Evolutionary conservation across 192 early-diverging fungal species (phyloP).

Genomic region (Backusella parvicylindrica): DNA sequence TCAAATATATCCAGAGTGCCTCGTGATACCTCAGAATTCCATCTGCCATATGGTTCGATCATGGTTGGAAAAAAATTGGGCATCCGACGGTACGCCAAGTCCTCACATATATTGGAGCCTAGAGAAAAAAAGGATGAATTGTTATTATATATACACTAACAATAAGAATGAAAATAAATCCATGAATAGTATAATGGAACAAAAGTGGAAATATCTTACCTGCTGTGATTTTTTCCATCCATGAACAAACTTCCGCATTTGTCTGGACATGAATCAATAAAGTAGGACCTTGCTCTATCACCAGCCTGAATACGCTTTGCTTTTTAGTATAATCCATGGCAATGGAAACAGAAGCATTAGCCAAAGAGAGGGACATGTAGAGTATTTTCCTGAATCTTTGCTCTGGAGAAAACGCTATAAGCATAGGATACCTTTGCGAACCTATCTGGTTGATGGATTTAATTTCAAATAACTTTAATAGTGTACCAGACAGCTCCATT

Average conservation of each 20-base stretch:
- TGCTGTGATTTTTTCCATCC: conserved; percentile 21
- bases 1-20: not conserved
- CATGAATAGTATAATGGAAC: not conserved
- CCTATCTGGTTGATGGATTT: not conserved
- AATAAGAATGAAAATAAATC: not conserved
- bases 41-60: not conserved
- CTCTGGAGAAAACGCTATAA: not conserved
- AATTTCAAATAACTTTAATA: conserved; percentile 12
- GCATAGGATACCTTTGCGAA: not conserved
- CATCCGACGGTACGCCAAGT: not conserved
- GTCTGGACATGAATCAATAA: conserved; percentile 10
- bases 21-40: not conserved
- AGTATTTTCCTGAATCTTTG: not conserved
- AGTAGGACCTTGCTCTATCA: not conserved
- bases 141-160: not conserved
- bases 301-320: conserved; percentile 7
- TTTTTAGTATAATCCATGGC: conserved; percentile 19
- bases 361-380: not conserved
- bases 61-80: not conserved
- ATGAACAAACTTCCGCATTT: not conserved
- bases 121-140: not conserved
- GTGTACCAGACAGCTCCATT: conserved; percentile 18
- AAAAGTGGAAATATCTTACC: conserved; percentile 1
- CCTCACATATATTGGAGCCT: not conserved
- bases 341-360: not conserved